Percentiles rank a stretch among this genome's conserved stretches.
phyloP scores from a whole-genome alignment of 352 stramenopile species.

The Phytophthora sp. region DNA sequence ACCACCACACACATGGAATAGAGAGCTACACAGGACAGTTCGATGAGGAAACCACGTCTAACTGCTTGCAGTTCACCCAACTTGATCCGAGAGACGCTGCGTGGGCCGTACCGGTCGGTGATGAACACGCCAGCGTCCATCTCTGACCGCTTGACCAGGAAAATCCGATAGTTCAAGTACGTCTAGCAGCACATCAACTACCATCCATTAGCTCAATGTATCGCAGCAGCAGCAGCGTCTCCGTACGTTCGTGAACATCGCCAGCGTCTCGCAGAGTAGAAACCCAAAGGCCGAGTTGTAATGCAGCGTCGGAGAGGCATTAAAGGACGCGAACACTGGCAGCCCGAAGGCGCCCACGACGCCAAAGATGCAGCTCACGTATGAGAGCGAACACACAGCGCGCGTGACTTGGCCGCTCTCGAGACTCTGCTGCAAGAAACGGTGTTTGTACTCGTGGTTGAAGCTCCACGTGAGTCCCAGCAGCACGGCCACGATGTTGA shows the following conservation, averaged over 20 bases:
- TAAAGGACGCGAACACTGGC: constrained; percentile 50
- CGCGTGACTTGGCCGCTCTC: constrained; percentile 41
- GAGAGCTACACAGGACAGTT: constrained; percentile 50
- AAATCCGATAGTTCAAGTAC: constrained; percentile 66
- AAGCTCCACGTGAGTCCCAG: constrained; percentile 60
- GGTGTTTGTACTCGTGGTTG: constrained; percentile 66
- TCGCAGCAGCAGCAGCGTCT: neutral
- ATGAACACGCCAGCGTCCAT: constrained; percentile 66
- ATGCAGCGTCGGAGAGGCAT: constrained; percentile 46
- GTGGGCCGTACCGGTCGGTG: constrained; percentile 53
- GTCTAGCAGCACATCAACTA: constrained; percentile 41
- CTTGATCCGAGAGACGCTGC: constrained; percentile 54
- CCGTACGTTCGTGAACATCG: constrained; percentile 67
- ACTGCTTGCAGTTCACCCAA: constrained; percentile 46
- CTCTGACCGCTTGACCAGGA: constrained; percentile 58
- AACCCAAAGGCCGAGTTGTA: constrained; percentile 54
- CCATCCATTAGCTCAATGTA: too few relatives aligned
- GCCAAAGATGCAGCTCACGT: constrained; percentile 46
- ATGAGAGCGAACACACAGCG: constrained; percentile 40
- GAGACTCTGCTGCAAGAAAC: constrained; percentile 43
- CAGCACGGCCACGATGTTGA: constrained; percentile 54
- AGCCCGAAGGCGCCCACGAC: constrained; percentile 46
- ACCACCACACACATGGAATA: constrained; percentile 60
- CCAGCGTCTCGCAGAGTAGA: constrained; percentile 51
- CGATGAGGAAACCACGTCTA: constrained; percentile 58